These are phyloP conservation scores for Amylocarpus encephaloides DNA, from an alignment of 2,329 filamentous ascomycete species.

Conservation along the genomic window DNA sequence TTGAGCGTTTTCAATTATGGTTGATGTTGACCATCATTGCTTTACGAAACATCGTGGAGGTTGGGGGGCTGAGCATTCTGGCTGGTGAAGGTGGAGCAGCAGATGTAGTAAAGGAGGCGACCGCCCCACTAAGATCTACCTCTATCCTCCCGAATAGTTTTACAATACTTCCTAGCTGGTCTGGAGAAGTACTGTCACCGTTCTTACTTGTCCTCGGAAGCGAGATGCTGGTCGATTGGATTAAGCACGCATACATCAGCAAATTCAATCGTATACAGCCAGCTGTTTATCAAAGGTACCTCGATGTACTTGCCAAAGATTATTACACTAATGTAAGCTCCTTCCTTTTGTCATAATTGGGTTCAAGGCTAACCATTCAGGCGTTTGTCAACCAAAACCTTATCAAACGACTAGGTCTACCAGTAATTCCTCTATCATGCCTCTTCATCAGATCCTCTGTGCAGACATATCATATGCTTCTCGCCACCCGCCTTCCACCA, in stretches of 20 bases:
- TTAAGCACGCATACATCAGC: slow-evolving; percentile 95
- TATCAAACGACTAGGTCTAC: slow-evolving; percentile 81
- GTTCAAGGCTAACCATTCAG: slow-evolving; percentile 36
- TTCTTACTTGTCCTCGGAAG: slow-evolving; percentile 92
- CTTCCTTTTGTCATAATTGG: background rate
- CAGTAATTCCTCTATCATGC: slow-evolving; percentile 86
- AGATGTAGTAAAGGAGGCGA: slow-evolving; percentile 43
- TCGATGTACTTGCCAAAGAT: slow-evolving; percentile 93
- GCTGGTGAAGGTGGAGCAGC: slow-evolving; percentile 36
- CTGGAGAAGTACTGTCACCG: slow-evolving; percentile 82
- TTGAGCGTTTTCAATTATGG: slow-evolving; percentile 96
- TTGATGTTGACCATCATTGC: slow-evolving; percentile 96
- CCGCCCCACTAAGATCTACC: slow-evolving; percentile 56
- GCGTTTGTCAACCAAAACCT: slow-evolving; percentile 88
- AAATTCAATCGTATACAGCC: slow-evolving; percentile 99
- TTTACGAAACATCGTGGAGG: slow-evolving; percentile 91
- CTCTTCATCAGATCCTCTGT: slow-evolving; percentile 91
- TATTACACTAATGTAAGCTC: slow-evolving; percentile 82
- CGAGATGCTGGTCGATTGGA: slow-evolving; percentile 93
- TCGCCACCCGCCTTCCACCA: slow-evolving; percentile 76
- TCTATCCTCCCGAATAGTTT: slow-evolving; percentile 87
- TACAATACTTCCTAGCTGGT: slow-evolving; percentile 79
- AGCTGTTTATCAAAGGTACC: slow-evolving; percentile 77
- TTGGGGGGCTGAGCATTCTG: slow-evolving; percentile 69
- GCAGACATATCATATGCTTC: slow-evolving; percentile 97